phyloP scores from a whole-genome alignment of 2,329 filamentous ascomycete species.

The Aspergillus glaucus region DNA sequence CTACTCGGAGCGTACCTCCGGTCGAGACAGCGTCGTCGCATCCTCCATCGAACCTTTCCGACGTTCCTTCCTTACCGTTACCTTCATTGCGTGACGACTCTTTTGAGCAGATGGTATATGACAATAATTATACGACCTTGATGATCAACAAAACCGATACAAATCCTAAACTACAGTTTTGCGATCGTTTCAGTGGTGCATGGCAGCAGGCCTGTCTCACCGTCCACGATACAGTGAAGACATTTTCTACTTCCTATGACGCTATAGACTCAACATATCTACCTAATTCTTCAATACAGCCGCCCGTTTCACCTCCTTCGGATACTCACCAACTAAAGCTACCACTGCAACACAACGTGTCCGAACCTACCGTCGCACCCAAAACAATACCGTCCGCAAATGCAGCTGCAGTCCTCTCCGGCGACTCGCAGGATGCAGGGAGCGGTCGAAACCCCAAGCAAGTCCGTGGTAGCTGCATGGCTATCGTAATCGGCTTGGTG shows the following conservation, averaged over 20 bases:
- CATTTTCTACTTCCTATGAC: background rate
- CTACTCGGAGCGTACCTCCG: conserved; percentile 11
- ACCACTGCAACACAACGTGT: no score
- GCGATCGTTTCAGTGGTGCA: conserved; percentile 9
- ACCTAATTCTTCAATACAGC: background rate
- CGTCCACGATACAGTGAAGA: background rate
- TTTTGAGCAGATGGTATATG: background rate
- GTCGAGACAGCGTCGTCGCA: conserved; percentile 3
- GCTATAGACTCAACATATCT: background rate
- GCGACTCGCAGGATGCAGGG: conserved; percentile 18
- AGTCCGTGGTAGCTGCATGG: conserved; percentile 31
- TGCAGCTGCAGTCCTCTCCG: conserved; percentile 9
- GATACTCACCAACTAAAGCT: no score
- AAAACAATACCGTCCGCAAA: conserved; percentile 4
- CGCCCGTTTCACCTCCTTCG: no score
- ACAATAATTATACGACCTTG: conserved; percentile 4
- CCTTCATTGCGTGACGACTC: conserved; percentile 5
- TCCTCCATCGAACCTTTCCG: conserved; percentile 5
- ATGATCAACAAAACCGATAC: conserved; percentile 1
- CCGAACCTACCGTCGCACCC: background rate
- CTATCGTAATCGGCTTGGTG: conserved; percentile 30
- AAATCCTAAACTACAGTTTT: conserved; percentile 3
- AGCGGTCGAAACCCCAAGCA: conserved; percentile 19
- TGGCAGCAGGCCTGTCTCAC: conserved; percentile 31
- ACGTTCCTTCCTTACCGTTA: conserved; percentile 9